Base-by-base conservation (phyloP, 306 rosid species). In the Vigna trinervia region DNA sequence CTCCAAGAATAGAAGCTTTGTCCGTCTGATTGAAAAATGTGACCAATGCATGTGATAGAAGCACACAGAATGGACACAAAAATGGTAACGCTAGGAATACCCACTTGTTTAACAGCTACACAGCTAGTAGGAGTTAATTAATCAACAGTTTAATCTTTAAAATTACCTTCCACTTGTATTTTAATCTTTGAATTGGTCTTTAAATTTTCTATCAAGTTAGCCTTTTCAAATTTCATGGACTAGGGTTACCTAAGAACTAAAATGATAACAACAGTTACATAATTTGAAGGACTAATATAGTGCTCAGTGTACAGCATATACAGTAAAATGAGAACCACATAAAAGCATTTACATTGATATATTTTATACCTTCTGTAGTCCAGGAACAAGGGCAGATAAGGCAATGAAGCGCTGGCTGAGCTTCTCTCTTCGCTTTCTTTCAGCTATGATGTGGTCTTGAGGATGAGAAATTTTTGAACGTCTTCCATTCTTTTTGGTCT, bases 1-100 rank as follows among this genome's bases (percentile, higher is more conserved):
- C 98, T 77, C 92, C 96, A 81, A 94, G 97, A 81, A 94, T 96
- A 61, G 97, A 90, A 84, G 93, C 97, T 88, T 94, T 94, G 85
- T 94, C 98, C 86, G 80, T 94, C 98, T 94, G 85, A 54, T 28
- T 69, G 34, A 22, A 57, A 71, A 51, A 52, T 53, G 45, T 22
- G 74, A 69, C 60, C 28, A 73, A 59, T 26, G 11, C 34, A 62
- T 63, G 23, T 36, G 48, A 36, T n/a, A 63, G 48, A 63, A 63
- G 30, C 70, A 36, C 13, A 17, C 3, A 38, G 19, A 14, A 28
- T 26, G 39, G 39, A 26, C n/a, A 59, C 38, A 22, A 4, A 57
- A 23, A 22, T 57, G 23, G 12, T 57, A 57, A 57, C 11, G 12
- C 26, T n/a, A 53, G 7, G 9, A 5, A 22, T 54, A 2, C 8